Evolutionary conservation across 257 asterid genomes (phyloP).

Genomic region (Orobanche coerulescens): DNA sequence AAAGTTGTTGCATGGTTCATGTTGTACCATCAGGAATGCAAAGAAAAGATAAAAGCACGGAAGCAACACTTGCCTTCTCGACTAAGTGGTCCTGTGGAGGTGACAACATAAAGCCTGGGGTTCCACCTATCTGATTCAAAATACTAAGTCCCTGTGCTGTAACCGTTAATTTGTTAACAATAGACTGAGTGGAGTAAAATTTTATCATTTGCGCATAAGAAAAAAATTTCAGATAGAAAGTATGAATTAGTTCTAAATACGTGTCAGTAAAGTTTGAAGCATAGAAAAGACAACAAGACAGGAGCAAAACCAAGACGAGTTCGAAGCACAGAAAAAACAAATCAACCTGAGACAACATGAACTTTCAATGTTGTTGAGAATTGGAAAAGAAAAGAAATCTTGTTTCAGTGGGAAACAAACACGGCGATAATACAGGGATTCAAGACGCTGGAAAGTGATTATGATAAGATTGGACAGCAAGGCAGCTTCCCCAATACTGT

Average conservation of each 20-base stretch:
- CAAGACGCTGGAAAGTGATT: neutral
- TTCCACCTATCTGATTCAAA: constrained; percentile 38
- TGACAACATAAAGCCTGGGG: constrained; percentile 31
- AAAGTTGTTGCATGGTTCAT: neutral
- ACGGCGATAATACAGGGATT: neutral
- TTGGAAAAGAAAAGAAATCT: neutral
- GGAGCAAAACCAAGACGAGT: neutral
- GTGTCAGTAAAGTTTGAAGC: neutral
- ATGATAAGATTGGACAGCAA: neutral
- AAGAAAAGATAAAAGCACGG: constrained; percentile 14
- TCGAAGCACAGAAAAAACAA: neutral
- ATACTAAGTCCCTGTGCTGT: constrained; percentile 33
- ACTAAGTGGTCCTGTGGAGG: constrained; percentile 63
- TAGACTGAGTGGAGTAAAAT: neutral
- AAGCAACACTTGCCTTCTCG: constrained; percentile 52
- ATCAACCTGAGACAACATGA: neutral
- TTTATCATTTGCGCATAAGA: neutral
- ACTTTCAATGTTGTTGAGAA: neutral
- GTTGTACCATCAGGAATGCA: neutral
- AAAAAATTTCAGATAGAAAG: constrained; percentile 1
- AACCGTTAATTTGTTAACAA: constrained; percentile 17
- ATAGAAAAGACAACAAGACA: neutral
- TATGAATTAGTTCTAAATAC: constrained; percentile 6
- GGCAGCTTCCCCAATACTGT: neutral
- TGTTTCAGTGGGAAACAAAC: neutral